A percentile compares a stretch with the other conserved stretches of the same genome.
These are phyloP conservation scores for Candida palmyrensis DNA, from an alignment of 805 yeast species.

Conservation along the genomic window DNA sequence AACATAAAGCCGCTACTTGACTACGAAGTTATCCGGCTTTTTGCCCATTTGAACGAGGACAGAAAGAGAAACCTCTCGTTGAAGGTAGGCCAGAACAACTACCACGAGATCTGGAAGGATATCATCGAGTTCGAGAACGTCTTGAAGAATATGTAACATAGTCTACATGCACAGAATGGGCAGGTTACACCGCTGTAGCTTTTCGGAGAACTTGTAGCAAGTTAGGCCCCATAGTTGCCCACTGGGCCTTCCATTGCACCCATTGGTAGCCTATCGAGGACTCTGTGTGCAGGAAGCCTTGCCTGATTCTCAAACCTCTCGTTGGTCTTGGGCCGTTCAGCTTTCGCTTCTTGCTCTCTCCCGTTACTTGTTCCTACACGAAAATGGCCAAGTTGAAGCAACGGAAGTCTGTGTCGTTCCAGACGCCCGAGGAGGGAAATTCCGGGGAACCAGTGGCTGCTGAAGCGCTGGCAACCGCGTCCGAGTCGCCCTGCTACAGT, in stretches of 20 bases:
- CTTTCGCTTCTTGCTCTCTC: too few species aligned
- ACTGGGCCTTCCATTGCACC: neutral
- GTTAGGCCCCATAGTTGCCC: neutral
- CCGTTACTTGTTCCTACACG: too few species aligned
- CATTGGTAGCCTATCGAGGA: too few species aligned
- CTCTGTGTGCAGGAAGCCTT: too few species aligned
- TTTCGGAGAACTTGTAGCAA: neutral
- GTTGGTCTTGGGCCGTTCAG: too few species aligned
- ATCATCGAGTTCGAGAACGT: slow-evolving; percentile 50
- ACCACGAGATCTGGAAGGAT: slow-evolving; percentile 65
- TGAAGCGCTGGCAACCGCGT: too few species aligned
- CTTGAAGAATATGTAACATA: slow-evolving; percentile 22
- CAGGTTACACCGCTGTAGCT: neutral
- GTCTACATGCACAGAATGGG: too few species aligned
- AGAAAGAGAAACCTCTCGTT: slow-evolving; percentile 48
- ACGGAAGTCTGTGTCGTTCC: slow-evolving; percentile 2
- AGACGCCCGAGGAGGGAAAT: too few species aligned
- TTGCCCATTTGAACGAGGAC: slow-evolving; percentile 52
- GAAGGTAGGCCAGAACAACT: slow-evolving; percentile 51
- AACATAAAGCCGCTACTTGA: slow-evolving; percentile 63
- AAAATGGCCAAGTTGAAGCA: slow-evolving; percentile 1
- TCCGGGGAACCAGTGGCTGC: too few species aligned
- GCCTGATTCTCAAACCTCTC: too few species aligned
- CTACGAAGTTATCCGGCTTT: slow-evolving; percentile 50
- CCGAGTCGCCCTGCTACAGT: too few species aligned